These are phyloP conservation scores for Pythium vanterpoolii DNA, from an alignment of 352 stramenopile species.

Conservation along the genomic window DNA sequence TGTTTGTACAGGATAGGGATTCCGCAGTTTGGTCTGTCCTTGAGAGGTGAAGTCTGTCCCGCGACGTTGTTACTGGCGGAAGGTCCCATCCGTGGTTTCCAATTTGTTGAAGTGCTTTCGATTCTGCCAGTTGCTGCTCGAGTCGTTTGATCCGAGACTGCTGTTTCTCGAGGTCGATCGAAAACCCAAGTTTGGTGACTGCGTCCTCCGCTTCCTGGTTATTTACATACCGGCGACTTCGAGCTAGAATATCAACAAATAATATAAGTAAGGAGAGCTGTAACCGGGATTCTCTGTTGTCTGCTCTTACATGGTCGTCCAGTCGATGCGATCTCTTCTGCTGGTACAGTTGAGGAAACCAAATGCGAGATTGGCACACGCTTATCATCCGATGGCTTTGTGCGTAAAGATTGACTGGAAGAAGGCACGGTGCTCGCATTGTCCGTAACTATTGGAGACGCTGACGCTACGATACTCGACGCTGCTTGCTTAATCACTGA, in stretches of 20 bases:
- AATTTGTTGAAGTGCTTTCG: conserved; percentile 1
- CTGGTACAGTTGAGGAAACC: not conserved
- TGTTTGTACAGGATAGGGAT: not conserved
- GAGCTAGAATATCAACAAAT: not conserved
- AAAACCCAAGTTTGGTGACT: conserved; percentile 6
- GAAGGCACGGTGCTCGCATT: not conserved
- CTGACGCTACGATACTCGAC: not conserved
- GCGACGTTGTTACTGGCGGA: not conserved
- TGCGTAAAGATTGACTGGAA: not conserved
- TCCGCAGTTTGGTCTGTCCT: not conserved
- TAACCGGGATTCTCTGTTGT: not conserved
- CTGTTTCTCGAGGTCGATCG: conserved; percentile 27
- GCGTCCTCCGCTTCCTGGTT: conserved; percentile 21
- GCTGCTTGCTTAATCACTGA: conserved; percentile 11
- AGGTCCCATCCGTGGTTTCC: conserved; percentile 1
- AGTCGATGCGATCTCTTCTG: not conserved
- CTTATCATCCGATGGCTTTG: not conserved
- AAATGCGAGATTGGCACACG: not conserved
- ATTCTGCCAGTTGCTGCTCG: conserved; percentile 24
- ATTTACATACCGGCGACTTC: not conserved
- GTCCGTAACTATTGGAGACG: not conserved
- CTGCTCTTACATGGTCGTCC: not conserved
- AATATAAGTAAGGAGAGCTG: not conserved
- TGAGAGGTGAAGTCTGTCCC: not conserved
- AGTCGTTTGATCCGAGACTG: conserved; percentile 26